Conservation (phyloP, 371 early-diverging fungal genomes). For the Apophysomyces elegans region DNA sequence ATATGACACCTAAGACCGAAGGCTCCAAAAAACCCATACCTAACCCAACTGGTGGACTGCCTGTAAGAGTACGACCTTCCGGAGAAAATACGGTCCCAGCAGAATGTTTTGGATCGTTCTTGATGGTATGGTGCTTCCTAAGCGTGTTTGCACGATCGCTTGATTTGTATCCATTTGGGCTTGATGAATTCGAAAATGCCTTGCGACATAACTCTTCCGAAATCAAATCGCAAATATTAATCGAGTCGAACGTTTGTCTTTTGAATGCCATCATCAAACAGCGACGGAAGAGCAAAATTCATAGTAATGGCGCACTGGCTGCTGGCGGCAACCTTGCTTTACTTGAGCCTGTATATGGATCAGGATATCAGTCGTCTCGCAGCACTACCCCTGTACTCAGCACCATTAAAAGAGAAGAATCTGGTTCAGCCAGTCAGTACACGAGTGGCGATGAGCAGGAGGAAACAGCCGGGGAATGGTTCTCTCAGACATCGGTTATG, state of each 20-base stretch:
- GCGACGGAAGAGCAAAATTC: constrained; percentile 18
- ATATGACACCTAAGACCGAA: constrained; percentile 39
- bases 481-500: constrained; percentile 11
- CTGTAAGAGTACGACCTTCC: constrained; percentile 26
- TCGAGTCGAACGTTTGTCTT: constrained; percentile 44
- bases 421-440: not conserved
- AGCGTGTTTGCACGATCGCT: constrained; percentile 46
- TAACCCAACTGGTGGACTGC: constrained; percentile 43
- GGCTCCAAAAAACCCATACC: constrained; percentile 14
- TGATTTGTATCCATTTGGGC: constrained; percentile 39
- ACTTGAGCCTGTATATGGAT: constrained; percentile 23
- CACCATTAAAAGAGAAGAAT: not conserved
- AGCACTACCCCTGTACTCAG: not conserved
- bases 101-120: constrained; percentile 38
- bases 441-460: constrained; percentile 6
- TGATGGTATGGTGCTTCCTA: constrained; percentile 53
- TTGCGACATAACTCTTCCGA: constrained; percentile 28
- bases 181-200: constrained; percentile 54
- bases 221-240: constrained; percentile 30
- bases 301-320: not conserved
- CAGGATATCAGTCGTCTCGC: constrained; percentile 28
- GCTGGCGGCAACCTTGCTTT: constrained; percentile 6
- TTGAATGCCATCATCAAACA: constrained; percentile 48
- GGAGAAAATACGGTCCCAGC: constrained; percentile 31
- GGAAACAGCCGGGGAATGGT: constrained; percentile 10